A percentile compares a stretch with the other conserved stretches of the same genome.
phyloP scores from a whole-genome alignment of 441 rosid species.

The Isatis lusitanica region DNA sequence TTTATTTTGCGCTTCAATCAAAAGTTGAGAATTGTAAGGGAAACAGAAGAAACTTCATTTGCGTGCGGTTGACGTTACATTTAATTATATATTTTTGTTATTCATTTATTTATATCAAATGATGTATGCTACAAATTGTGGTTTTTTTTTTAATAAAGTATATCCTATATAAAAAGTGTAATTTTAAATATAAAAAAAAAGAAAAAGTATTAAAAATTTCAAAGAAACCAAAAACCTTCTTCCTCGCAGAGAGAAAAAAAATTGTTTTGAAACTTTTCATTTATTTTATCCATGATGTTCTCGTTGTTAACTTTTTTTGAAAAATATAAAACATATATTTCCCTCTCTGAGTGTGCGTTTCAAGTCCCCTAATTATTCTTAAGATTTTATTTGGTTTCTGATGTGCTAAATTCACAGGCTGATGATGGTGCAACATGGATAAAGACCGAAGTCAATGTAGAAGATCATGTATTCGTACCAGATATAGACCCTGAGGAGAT shows the following conservation, averaged over 20 bases:
- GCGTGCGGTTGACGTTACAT: neutral
- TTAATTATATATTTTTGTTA: neutral
- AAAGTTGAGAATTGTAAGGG: neutral
- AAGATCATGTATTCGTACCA: conserved; percentile 40
- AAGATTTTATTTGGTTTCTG: neutral
- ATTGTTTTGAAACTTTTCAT: neutral
- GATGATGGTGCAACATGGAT: conserved; percentile 39
- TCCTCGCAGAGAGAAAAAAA: neutral
- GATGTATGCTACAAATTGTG: neutral
- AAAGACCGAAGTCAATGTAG: conserved; percentile 37
- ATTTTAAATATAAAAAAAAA: too few relatives aligned
- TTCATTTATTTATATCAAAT: neutral
- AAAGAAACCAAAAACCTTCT: neutral
- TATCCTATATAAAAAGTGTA: too few relatives aligned
- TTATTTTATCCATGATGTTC: neutral
- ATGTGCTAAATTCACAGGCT: conserved; percentile 3
- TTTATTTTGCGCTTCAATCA: neutral
- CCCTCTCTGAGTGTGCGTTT: neutral
- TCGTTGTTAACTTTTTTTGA: neutral
- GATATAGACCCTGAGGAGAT: conserved; percentile 26
- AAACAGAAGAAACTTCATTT: neutral
- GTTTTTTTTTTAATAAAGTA: too few relatives aligned
- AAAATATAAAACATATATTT: neutral
- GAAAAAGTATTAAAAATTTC: neutral
- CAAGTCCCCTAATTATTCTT: neutral